These are phyloP conservation scores for Wallacemonas rigidus DNA, from an alignment of 208 protist genomes.

Conservation along the genomic window DNA sequence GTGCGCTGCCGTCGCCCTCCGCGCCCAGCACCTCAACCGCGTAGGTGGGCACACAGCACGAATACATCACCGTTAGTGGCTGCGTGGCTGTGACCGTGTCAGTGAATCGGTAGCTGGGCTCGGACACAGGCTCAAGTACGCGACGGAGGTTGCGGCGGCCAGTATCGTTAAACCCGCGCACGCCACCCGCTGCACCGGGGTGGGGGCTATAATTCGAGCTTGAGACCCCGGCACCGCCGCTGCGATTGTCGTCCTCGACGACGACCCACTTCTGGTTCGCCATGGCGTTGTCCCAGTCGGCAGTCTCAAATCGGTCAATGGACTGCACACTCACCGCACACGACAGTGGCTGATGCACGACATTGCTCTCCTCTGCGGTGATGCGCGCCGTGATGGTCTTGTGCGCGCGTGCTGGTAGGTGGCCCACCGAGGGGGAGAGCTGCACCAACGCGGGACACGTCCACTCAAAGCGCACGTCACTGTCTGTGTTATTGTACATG, in stretches of 20 bases:
- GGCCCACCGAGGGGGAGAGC: conserved; percentile 54
- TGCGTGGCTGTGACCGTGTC: conserved; percentile 44
- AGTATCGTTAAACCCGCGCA: conserved; percentile 9
- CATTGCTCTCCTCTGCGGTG: conserved; percentile 25
- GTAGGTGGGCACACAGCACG: conserved; percentile 71
- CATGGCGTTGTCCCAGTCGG: conserved; percentile 74
- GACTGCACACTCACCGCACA: conserved; percentile 32
- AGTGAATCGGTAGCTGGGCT: conserved; percentile 59
- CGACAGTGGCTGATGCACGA: conserved; percentile 24
- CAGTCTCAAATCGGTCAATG: conserved; percentile 29
- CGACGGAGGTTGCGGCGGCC: conserved; percentile 70
- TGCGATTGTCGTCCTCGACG: conserved; percentile 30
- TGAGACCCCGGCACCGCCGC: conserved; percentile 16
- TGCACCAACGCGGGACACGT: conserved; percentile 26
- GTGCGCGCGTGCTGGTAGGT: conserved; percentile 53
- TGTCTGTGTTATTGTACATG: conserved; percentile 82
- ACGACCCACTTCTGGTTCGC: conserved; percentile 67
- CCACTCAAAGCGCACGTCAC: conserved; percentile 86
- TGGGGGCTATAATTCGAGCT: neutral
- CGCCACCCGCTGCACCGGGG: conserved; percentile 19
- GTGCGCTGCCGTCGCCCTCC: conserved; percentile 31
- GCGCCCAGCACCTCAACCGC: conserved; percentile 42
- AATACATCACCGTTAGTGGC: conserved; percentile 61
- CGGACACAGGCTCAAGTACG: conserved; percentile 72
- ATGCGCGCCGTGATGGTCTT: conserved; percentile 54